A percentile compares a stretch with the other conserved stretches of the same genome.
These are phyloP conservation scores for Aphanomyces astaci DNA, from an alignment of 352 stramenopile genomes.

Conservation along the genomic window DNA sequence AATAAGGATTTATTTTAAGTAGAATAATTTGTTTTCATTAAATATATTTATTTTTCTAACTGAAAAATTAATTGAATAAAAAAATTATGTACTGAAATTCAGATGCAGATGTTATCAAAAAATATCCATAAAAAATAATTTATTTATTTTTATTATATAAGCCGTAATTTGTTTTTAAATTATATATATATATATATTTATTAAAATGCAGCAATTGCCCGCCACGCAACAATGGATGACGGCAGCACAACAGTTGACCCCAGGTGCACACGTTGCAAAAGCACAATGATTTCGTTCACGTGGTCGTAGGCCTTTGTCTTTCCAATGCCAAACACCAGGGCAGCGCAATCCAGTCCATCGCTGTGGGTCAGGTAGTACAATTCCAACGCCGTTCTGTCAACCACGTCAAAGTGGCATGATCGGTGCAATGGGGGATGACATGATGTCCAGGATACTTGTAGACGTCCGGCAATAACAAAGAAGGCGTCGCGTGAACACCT, in stretches of 20 bases:
- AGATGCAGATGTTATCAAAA: no score
- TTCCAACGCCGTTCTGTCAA: neutral
- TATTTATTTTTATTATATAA: no score
- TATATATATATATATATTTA: no score
- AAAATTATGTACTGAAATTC: no score
- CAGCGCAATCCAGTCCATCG: conserved; percentile 6
- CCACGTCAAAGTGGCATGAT: neutral
- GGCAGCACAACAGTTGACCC: neutral
- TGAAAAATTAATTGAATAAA: no score
- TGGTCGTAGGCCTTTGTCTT: conserved; percentile 15
- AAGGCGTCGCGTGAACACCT: neutral
- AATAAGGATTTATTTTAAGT: no score
- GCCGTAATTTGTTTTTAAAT: no score
- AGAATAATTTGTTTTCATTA: no score
- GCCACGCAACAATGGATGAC: neutral
- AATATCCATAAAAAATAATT: no score
- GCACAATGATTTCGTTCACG: neutral
- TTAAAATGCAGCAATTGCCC: neutral
- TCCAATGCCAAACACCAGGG: conserved; percentile 6
- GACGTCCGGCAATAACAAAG: neutral
- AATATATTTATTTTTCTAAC: no score
- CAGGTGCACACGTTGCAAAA: conserved; percentile 12
- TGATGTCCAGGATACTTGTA: neutral
- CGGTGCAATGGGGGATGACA: neutral
- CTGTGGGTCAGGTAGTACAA: conserved; percentile 3